Conservation (phyloP, 345 rosid genomes). For the Rhodomyrtus tomentosa region DNA sequence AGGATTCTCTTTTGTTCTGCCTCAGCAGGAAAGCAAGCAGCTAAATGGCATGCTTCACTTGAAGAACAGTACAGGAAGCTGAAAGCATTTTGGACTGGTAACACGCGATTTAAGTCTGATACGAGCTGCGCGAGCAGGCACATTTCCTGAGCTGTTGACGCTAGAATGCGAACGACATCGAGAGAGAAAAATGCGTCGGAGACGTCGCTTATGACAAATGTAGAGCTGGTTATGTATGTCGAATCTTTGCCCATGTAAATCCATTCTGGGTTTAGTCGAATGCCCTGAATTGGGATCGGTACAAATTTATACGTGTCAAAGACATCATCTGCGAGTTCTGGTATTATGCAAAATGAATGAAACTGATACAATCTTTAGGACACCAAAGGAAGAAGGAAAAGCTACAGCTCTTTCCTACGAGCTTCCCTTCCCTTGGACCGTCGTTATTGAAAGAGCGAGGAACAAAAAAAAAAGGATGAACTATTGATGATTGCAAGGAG, state of each 20-base stretch:
- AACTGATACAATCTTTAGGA: not conserved
- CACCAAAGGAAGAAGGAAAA: not conserved
- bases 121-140: not conserved
- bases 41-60: not conserved
- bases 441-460: not conserved
- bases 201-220: not conserved
- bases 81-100: not conserved
- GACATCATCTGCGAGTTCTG: not conserved
- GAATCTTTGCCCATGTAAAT: not conserved
- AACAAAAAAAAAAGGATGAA: not conserved
- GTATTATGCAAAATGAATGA: not conserved
- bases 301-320: not conserved
- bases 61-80: not conserved
- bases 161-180: not conserved
- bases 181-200: not conserved
- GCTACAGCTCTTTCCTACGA: not conserved
- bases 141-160: not conserved
- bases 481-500: constrained; percentile 23
- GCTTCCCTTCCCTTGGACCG: not conserved
- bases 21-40: not conserved
- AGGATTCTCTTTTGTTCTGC: not conserved
- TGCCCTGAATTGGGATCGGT: not conserved
- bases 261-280: not conserved
- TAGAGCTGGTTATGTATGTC: not conserved
- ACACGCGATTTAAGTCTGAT: not conserved